Percentiles rank a stretch among this genome's conserved stretches.
Conservation (phyloP, 2,329 filamentous ascomycete species). For the Monilinia fructicola region DNA sequence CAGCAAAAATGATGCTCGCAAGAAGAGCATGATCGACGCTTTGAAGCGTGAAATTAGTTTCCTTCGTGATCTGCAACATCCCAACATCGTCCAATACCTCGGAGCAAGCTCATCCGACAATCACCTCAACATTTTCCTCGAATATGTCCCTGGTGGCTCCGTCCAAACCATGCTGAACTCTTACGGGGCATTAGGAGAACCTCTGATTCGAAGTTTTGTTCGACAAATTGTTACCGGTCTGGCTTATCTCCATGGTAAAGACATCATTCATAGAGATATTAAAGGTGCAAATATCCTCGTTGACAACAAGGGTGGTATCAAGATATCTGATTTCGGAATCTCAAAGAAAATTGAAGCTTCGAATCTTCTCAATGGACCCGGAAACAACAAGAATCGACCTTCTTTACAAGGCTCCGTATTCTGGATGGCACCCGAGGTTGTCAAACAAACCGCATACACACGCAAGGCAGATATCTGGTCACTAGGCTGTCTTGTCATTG, state of each 20-base stretch:
- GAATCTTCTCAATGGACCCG: slow-evolving; percentile 70
- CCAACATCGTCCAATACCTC: slow-evolving; percentile 97
- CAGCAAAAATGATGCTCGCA: slow-evolving; percentile 81
- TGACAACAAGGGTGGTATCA: slow-evolving; percentile 98
- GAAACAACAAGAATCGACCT: slow-evolving; percentile 66
- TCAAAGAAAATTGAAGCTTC: slow-evolving; percentile 95
- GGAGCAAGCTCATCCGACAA: slow-evolving; percentile 90
- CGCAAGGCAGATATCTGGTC: slow-evolving; percentile 99
- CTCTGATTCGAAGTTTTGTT: slow-evolving; percentile 92
- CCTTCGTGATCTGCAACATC: slow-evolving; percentile 88
- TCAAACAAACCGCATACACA: slow-evolving; percentile 96
- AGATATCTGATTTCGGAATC: slow-evolving; percentile 99
- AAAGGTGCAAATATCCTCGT: slow-evolving; percentile 98
- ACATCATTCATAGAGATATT: slow-evolving; percentile 98
- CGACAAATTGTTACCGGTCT: slow-evolving; percentile 91
- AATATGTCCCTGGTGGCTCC: slow-evolving; percentile 95
- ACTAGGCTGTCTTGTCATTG: slow-evolving; percentile 90
- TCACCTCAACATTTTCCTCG: slow-evolving; percentile 98
- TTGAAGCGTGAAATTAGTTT: slow-evolving; percentile 95
- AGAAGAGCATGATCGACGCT: slow-evolving; percentile 97
- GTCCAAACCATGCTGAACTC: slow-evolving; percentile 99
- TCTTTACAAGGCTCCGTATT: slow-evolving; percentile 97
- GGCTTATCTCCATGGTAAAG: slow-evolving; percentile 87
- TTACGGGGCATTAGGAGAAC: slow-evolving; percentile 91
- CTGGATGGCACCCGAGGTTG: slow-evolving; percentile 99